Evolutionary conservation across 2,329 filamentous ascomycete genomes (phyloP).

Genomic region (Fusarium luffae): DNA sequence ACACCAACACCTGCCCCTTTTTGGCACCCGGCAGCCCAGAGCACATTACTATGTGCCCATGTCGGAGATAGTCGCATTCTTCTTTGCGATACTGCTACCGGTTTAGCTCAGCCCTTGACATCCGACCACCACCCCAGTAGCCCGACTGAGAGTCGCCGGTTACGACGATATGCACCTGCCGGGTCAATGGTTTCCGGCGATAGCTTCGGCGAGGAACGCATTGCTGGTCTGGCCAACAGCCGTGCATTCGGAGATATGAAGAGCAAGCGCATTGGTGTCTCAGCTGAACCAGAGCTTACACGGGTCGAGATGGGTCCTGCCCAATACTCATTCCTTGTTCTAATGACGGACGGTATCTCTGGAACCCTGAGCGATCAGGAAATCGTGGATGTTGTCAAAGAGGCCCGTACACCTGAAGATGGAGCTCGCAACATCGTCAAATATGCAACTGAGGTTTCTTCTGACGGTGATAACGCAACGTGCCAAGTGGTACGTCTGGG

Average conservation of each 20-base stretch:
- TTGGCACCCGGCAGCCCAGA: conserved; percentile 90
- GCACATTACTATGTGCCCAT: conserved; percentile 86
- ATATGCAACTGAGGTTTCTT: conserved; percentile 87
- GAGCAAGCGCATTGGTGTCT: conserved; percentile 92
- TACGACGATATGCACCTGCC: conserved; percentile 83
- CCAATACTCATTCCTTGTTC: conserved; percentile 88
- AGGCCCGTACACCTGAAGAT: conserved; percentile 89
- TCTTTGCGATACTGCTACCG: conserved; percentile 87
- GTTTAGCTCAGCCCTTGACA: conserved; percentile 82
- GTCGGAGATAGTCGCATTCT: conserved; percentile 94
- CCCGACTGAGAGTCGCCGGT: conserved; percentile 82
- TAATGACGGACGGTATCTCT: conserved; percentile 89
- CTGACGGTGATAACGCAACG: conserved; percentile 74
- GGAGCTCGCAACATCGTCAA: conserved; percentile 81
- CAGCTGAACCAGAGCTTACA: conserved; percentile 89
- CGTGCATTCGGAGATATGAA: conserved; percentile 93
- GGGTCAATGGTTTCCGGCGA: conserved; percentile 85
- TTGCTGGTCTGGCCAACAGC: conserved; percentile 92
- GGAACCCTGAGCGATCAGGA: conserved; percentile 91
- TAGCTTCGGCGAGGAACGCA: conserved; percentile 96
- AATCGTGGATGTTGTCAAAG: conserved; percentile 95
- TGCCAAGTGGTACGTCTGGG: conserved; percentile 74
- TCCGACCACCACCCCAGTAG: conserved; percentile 93
- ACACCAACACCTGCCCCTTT: conserved; percentile 92
- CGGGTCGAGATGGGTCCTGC: conserved; percentile 83